phyloP scores from a whole-genome alignment of 2,329 filamentous ascomycete genomes.

The Ceratocystis variospora region DNA sequence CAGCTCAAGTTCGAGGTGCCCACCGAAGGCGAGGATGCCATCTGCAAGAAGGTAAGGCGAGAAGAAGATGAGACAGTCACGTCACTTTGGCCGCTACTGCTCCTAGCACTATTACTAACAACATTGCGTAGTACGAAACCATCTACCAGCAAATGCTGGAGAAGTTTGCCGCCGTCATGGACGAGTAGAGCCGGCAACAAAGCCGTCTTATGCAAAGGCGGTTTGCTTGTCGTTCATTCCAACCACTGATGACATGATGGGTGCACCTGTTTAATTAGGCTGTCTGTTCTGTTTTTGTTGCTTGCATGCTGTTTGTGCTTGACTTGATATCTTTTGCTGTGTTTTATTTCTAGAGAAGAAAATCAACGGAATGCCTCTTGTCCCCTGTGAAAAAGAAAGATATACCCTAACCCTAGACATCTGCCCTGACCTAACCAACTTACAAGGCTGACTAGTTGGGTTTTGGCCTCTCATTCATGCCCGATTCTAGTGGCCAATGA shows the following conservation, averaged over 20 bases:
- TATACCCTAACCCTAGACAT: background rate
- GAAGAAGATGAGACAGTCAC: background rate
- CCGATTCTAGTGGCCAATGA: background rate
- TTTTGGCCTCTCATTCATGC: background rate
- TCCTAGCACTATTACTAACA: conserved; percentile 28
- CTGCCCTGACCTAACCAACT: background rate
- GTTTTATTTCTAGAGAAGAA: conserved; percentile 3
- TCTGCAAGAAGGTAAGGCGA: conserved; percentile 61
- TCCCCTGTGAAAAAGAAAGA: background rate
- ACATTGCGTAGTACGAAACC: conserved; percentile 60
- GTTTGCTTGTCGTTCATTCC: conserved; percentile 1
- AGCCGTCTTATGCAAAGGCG: too few species aligned
- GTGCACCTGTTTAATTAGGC: background rate
- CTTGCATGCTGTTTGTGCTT: conserved; percentile 1
- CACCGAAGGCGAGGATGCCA: conserved; percentile 62
- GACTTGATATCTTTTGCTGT: conserved; percentile 6
- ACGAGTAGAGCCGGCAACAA: conserved; percentile 52
- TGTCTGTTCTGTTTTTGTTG: background rate
- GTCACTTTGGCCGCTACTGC: background rate
- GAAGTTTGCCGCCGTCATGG: conserved; percentile 90
- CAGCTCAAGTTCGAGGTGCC: conserved; percentile 97
- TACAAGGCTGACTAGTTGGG: background rate
- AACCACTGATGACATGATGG: background rate
- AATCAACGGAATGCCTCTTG: conserved; percentile 2
- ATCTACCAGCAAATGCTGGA: conserved; percentile 86